Evolutionary conservation across 1,139 yeast genomes (phyloP), one percentile per base, ranked within the genome.

Genomic region (Diutina rugosa): DNA sequence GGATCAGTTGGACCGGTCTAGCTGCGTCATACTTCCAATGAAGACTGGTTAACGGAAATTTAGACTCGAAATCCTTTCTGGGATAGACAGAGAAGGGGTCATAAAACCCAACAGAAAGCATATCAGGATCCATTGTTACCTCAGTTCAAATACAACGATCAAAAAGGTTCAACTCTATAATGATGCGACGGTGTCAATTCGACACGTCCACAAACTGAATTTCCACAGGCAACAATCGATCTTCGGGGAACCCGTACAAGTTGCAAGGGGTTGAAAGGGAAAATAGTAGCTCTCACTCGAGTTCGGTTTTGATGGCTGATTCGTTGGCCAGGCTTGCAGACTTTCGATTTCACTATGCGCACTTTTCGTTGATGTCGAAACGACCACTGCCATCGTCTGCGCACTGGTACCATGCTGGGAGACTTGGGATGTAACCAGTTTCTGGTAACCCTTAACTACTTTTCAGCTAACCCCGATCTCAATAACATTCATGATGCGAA

Each of bases 51-150:
- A 91, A 72, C 2, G 90, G 91, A 3, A 88, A 73, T 58, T 79
- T 77, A 14, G 76, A 61, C 48, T 72, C 70, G 29, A 91, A 68
- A 46, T 80, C 84, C 3, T 72, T 68, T 59, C 77, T 68, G 1
- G 81, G 78, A 63, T 78, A 87, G 0, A 86, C 80, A 51, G 81
- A 80, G 65, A 88, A 87, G 0, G 98, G 98, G 66, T 93, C 98
- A 68, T 87, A 90, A 68, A 84, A 90, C 9, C 95, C 90, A 30
- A 86, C 71, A 54, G 67, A 65, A 4, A 83, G 70, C 29, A 76
- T 72, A 56, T 65, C 46, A 6, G n/a, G 18, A 18, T 44, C 46
- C 46, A 44, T 44, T 21, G 26, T 21, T 21, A 21, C 26, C 26
- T 21, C 26, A 21, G 26, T 21, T 21, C 26, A 21, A 21, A 21